Evolutionary conservation across 805 yeast species (phyloP).

Genomic region (Saccharomycopsis javanensis): DNA sequence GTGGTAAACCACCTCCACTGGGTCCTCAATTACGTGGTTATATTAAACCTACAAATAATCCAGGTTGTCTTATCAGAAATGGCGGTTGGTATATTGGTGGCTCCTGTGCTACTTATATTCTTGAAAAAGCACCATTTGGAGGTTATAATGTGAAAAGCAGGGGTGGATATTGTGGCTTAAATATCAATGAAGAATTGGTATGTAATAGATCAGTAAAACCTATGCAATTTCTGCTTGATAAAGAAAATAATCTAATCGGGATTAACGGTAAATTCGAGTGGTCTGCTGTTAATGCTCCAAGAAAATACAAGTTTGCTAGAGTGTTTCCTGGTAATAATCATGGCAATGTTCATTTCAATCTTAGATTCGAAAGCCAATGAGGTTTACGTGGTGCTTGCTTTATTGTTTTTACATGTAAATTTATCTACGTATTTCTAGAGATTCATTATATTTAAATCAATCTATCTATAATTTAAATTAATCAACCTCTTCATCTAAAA

Average conservation of each 20-base stretch:
- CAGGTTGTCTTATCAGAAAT: constrained; percentile 74
- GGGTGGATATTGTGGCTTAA: constrained; percentile 62
- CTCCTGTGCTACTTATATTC: constrained; percentile 70
- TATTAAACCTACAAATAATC: constrained; percentile 39
- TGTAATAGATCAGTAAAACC: constrained; percentile 32
- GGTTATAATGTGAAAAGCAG: constrained; percentile 63
- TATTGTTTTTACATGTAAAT: no score
- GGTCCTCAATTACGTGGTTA: constrained; percentile 31
- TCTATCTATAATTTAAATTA: constrained; percentile 15
- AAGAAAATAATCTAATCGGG: constrained; percentile 35
- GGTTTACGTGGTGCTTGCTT: no score
- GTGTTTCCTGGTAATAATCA: constrained; percentile 35
- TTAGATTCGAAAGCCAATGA: constrained; percentile 26
- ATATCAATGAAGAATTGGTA: constrained; percentile 22
- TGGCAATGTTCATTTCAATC: constrained; percentile 29
- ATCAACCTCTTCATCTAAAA: constrained; percentile 34
- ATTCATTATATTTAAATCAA: background rate
- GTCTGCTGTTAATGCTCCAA: constrained; percentile 43
- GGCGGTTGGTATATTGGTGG: constrained; percentile 81
- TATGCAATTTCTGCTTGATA: constrained; percentile 50
- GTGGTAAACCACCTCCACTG: constrained; percentile 20
- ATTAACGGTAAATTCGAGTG: constrained; percentile 56
- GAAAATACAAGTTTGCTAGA: constrained; percentile 37
- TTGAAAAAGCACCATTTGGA: constrained; percentile 53
- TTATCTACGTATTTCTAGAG: no score